phyloP scores from a whole-genome alignment of 768 basidiomycete genomes.

The Gymnopilus dilepis region DNA sequence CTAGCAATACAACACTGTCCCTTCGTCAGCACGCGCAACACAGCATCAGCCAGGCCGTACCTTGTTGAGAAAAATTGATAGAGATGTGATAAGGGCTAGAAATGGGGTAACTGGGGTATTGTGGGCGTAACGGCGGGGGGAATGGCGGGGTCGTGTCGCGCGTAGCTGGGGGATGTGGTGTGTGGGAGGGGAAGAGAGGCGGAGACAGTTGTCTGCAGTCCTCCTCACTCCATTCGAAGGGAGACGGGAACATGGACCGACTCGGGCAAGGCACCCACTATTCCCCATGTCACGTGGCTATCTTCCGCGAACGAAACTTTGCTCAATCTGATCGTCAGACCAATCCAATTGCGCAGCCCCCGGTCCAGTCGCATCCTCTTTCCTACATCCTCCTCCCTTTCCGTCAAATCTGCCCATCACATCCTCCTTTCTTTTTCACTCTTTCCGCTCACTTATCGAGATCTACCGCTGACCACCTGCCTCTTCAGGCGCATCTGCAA shows the following conservation, averaged over 20 bases:
- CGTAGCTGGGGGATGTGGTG: conserved; percentile 5
- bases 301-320: neutral
- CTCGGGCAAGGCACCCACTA: conserved; percentile 19
- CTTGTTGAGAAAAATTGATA: conserved; percentile 10
- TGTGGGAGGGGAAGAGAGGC: conserved; percentile 17
- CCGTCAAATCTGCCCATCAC: neutral
- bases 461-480: neutral
- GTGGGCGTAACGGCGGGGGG: neutral
- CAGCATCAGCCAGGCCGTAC: conserved; percentile 41
- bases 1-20: conserved; percentile 7
- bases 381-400: neutral
- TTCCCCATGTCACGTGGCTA: conserved; percentile 17
- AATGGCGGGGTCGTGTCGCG: neutral
- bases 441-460: neutral
- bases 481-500: neutral
- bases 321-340: conserved; percentile 8
- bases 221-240: conserved; percentile 22
- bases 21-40: neutral
- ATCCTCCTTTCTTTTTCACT: neutral
- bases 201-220: conserved; percentile 19
- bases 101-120: neutral
- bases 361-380: neutral
- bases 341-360: conserved; percentile 6
- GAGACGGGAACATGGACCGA: conserved; percentile 25
- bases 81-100: conserved; percentile 9